Conservation (phyloP, 2,329 filamentous ascomycete genomes). For the Cercospora janseana region DNA sequence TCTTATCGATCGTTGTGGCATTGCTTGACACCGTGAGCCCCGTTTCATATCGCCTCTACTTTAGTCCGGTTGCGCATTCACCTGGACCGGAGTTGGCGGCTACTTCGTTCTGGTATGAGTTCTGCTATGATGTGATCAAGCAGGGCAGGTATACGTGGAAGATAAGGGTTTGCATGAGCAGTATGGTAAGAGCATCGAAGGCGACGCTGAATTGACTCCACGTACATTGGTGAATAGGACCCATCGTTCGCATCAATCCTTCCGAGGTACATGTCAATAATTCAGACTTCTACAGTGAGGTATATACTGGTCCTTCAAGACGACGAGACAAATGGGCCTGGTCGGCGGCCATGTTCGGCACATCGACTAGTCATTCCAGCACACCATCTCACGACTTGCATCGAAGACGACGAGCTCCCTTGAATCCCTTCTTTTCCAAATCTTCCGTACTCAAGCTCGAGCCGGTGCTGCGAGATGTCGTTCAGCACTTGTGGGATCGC, state of each 20-base stretch:
- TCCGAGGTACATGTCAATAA: conserved; percentile 45
- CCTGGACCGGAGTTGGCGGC: conserved; percentile 35
- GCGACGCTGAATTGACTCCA: too few species aligned
- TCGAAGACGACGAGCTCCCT: conserved; percentile 15
- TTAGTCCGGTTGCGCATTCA: conserved; percentile 37
- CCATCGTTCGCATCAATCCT: conserved; percentile 45
- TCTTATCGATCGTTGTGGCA: neutral
- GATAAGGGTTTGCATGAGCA: conserved; percentile 20
- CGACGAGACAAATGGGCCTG: conserved; percentile 23
- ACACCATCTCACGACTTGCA: conserved; percentile 17
- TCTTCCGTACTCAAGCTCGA: conserved; percentile 15
- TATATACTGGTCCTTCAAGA: conserved; percentile 27
- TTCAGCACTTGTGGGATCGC: conserved; percentile 12
- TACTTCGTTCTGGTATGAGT: conserved; percentile 20
- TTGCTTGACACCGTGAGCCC: conserved; percentile 10
- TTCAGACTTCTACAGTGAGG: conserved; percentile 35
- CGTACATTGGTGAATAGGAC: conserved; percentile 47
- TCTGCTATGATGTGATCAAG: conserved; percentile 20
- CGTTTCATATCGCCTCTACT: conserved; percentile 32
- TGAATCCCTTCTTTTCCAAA: conserved; percentile 20
- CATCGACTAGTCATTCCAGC: conserved; percentile 8
- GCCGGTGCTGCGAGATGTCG: conserved; percentile 12
- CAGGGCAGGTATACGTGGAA: conserved; percentile 19
- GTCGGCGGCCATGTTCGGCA: conserved; percentile 19
- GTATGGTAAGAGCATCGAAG: conserved; percentile 21